Evolutionary conservation across 306 rosid genomes (phyloP), one percentile per base, ranked within the genome.

Genomic region (Elaeagnus macrophylla): DNA sequence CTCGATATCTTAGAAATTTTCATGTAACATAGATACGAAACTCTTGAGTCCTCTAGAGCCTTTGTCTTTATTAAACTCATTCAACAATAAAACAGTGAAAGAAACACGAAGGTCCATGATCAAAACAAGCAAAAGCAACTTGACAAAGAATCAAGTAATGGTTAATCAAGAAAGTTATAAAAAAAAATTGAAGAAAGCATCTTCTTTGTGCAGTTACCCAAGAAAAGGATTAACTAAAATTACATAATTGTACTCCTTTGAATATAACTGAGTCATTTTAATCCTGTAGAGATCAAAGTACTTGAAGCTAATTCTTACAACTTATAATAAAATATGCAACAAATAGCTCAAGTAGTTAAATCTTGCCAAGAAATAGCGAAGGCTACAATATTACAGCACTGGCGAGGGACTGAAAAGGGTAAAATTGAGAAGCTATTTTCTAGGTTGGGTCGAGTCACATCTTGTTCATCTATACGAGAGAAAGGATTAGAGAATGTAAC

Each of bases 401-500:
- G 64, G 16, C 70, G 43, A 0, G 64, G 82, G 12, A 68, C 72
- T 37, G 94, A 72, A 63, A 71, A 65, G 13, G 43, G 67, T 32
- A 64, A 53, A 63, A 56, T 57, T 25, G 72, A 66, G 44, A 74
- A 73, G 52, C 4, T 67, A 12, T 39, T 45, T 53, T 55, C 77
- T 5, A 61, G 68, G 9, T 75, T 65, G 18, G 81, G 82, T 64
- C 18, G 74, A 36, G 59, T 56, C 11, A 68, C 70, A 1, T 66
- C 82, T 36, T 71, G 77, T 43, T 60, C 86, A 6, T 44, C 76
- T 37, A 50, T 51, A 69, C 83, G 68, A 54, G 75, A 57, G 54
- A 87, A 80, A 64, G 95, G 95, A 19, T 67, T 87, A 59, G 96
- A 87, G 81, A 84, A 91, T 69, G 88, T 87, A 8, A 78, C 85